These are phyloP conservation scores for Phytopythium mirpurense DNA, from an alignment of 352 stramenopile species.

Conservation along the genomic window DNA sequence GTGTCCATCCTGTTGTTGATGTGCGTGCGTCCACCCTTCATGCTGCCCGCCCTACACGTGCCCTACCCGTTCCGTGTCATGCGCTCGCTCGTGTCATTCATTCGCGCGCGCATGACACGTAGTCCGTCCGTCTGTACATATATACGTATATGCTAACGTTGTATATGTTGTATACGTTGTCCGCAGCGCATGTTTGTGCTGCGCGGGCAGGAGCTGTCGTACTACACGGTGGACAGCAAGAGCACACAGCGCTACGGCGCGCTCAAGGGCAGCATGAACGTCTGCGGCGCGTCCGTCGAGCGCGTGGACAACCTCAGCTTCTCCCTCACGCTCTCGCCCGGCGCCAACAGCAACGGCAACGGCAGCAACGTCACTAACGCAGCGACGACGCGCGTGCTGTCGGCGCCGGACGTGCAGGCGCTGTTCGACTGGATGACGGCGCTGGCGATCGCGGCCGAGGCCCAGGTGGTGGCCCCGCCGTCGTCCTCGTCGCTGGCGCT, in stretches of 20 bases:
- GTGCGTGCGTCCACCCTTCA: too few relatives aligned
- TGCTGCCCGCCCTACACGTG: background rate
- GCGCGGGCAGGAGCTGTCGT: conserved; percentile 58
- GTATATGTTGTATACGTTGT: too few relatives aligned
- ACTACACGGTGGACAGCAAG: conserved; percentile 55
- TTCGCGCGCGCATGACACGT: too few relatives aligned
- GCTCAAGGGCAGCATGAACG: conserved; percentile 57
- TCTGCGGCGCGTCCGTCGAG: conserved; percentile 38
- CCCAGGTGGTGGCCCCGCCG: conserved; percentile 31
- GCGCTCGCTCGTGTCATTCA: too few relatives aligned
- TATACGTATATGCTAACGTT: conserved; percentile 1
- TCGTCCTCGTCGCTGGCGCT: conserved; percentile 25
- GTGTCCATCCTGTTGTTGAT: too few relatives aligned
- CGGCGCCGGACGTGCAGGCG: conserved; percentile 41
- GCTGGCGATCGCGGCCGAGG: conserved; percentile 41
- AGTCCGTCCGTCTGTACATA: too few relatives aligned
- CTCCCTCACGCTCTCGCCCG: conserved; percentile 16
- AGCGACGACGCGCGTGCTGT: conserved; percentile 29
- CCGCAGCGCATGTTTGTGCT: conserved; percentile 62
- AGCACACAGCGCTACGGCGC: conserved; percentile 45
- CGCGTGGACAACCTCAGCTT: conserved; percentile 41
- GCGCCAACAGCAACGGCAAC: conserved; percentile 11
- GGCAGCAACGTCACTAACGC: conserved; percentile 24
- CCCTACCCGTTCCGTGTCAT: background rate
- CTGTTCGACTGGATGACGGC: conserved; percentile 78